Conservation (phyloP, 331 rosid genomes). For the Rosa hybrid region DNA sequence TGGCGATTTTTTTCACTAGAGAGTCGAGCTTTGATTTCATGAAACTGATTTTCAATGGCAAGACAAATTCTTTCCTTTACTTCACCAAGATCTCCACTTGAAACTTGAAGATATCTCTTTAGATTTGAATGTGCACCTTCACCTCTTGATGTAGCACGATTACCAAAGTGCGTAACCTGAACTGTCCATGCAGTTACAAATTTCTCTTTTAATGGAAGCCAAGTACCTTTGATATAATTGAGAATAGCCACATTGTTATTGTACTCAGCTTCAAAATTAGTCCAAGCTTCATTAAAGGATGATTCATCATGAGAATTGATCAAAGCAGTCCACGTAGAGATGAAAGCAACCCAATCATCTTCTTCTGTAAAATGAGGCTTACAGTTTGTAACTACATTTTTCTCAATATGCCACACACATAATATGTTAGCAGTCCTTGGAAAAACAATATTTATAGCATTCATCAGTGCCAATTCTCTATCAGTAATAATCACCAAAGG, state of each 20-base stretch:
- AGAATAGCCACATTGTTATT: background rate
- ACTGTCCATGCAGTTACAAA: background rate
- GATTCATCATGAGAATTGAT: background rate
- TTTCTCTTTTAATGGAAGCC: background rate
- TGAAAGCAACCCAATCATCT: background rate
- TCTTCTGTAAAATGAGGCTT: background rate
- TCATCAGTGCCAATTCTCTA: background rate
- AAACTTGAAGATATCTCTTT: background rate
- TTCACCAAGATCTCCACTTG: background rate
- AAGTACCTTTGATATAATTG: background rate
- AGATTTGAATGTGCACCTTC: background rate
- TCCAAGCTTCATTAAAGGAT: background rate
- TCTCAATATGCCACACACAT: background rate
- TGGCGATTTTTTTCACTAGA: background rate
- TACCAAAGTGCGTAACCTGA: background rate
- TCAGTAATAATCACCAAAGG: background rate
- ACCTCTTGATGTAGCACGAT: background rate
- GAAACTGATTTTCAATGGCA: slow-evolving; percentile 16
- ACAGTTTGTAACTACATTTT: background rate
- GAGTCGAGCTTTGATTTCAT: slow-evolving; percentile 1
- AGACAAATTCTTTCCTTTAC: background rate
- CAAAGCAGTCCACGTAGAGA: background rate
- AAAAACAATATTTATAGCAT: background rate
- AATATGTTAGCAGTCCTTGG: background rate
- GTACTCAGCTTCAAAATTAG: background rate